Evolutionary conservation across 371 early-diverging fungal species (phyloP).

Genomic region (Capniomyces stellatus): DNA sequence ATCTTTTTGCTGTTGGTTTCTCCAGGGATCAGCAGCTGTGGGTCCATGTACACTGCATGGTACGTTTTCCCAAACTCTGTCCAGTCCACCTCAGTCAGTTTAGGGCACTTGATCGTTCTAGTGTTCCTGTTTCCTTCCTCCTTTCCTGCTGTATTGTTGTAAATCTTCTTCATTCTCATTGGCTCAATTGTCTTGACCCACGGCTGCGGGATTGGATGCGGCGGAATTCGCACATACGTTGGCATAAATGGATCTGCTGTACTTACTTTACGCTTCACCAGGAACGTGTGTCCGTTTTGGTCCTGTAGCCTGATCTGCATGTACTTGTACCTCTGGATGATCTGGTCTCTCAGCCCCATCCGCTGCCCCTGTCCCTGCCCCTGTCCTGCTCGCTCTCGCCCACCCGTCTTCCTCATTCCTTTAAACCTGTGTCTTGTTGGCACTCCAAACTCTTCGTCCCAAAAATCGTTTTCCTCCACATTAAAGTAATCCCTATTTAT

Average conservation of each 20-base stretch:
- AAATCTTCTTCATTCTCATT: slow-evolving; percentile 7
- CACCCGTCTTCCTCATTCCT: slow-evolving; percentile 6
- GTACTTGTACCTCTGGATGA: slow-evolving; percentile 58
- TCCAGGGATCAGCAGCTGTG: slow-evolving; percentile 56
- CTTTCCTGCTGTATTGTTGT: slow-evolving; percentile 7
- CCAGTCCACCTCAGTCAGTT: slow-evolving; percentile 28
- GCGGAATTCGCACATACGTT: slow-evolving; percentile 72
- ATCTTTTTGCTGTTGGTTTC: slow-evolving; percentile 28
- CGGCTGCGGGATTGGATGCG: slow-evolving; percentile 55
- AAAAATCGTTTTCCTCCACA: slow-evolving; percentile 57
- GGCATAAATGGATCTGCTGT: slow-evolving; percentile 65
- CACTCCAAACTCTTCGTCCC: slow-evolving; percentile 62
- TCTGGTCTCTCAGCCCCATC: slow-evolving; percentile 32
- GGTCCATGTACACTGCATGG: slow-evolving; percentile 79
- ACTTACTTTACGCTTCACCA: slow-evolving; percentile 60
- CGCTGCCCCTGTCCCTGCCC: slow-evolving; percentile 26
- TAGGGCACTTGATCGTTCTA: neutral
- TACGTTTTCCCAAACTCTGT: slow-evolving; percentile 38
- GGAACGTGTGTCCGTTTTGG: slow-evolving; percentile 52
- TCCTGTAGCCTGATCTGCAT: slow-evolving; percentile 73
- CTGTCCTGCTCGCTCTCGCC: slow-evolving; percentile 8
- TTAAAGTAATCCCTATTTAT: slow-evolving; percentile 46
- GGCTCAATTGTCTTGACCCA: slow-evolving; percentile 63
- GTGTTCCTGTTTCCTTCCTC: neutral
- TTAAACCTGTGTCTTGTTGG: slow-evolving; percentile 7